Conservation (phyloP, 306 rosid genomes). For the Potentilla sterilis region DNA sequence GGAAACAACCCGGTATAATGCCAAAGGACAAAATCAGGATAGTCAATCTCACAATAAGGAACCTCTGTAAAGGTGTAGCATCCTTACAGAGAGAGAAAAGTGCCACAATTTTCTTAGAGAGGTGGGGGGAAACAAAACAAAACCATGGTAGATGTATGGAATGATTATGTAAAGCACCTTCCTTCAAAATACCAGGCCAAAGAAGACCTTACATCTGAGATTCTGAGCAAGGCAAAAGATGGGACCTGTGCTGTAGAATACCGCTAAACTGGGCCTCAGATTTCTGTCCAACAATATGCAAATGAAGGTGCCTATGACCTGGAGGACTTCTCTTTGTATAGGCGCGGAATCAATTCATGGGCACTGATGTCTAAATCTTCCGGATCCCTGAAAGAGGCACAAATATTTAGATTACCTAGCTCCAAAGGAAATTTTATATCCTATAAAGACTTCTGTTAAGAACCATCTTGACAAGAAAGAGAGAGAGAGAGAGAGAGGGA, state of each 20-base stretch:
- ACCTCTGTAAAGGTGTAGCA: slow-evolving; percentile 19
- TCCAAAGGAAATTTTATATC: not conserved
- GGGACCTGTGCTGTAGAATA: slow-evolving; percentile 17
- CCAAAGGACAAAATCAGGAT: slow-evolving; percentile 25
- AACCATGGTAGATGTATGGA: slow-evolving; percentile 18
- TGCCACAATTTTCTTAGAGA: not conserved
- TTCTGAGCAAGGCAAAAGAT: slow-evolving; percentile 22
- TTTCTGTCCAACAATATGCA: slow-evolving; percentile 25
- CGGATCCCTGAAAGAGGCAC: slow-evolving; percentile 63
- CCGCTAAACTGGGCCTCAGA: slow-evolving; percentile 11
- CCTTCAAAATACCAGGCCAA: slow-evolving; percentile 28
- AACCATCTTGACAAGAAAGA: not conserved
- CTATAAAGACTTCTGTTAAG: not conserved
- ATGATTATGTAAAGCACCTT: slow-evolving; percentile 32
- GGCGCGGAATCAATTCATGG: slow-evolving; percentile 82
- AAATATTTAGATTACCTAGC: slow-evolving; percentile 16
- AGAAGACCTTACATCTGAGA: slow-evolving; percentile 17
- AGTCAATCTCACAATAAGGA: slow-evolving; percentile 24
- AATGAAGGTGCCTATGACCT: slow-evolving; percentile 29
- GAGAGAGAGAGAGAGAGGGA: slow-evolving; percentile 22
- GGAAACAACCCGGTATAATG: slow-evolving; percentile 13
- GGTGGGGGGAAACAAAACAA: not conserved
- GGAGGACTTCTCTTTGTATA: slow-evolving; percentile 47
- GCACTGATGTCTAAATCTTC: slow-evolving; percentile 69
- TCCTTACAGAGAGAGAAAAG: not conserved